These are phyloP conservation scores for Agarophyton chilense DNA, from an alignment of 23 red algal genomes.

Conservation along the genomic window DNA sequence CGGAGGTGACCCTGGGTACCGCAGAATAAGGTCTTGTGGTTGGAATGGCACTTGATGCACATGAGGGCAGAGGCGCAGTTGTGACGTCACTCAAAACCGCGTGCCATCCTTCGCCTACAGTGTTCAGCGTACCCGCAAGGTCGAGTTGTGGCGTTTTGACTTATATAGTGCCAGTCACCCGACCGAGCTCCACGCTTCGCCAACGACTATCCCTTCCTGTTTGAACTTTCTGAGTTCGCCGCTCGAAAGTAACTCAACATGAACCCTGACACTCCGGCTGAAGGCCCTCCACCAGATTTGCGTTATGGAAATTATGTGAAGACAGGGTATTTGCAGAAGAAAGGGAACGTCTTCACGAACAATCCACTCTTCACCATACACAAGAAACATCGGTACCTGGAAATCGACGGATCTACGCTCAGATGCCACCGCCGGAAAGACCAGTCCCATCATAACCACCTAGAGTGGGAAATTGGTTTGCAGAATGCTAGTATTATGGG, in stretches of 20 bases:
- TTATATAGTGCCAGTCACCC: background rate
- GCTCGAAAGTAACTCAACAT: constrained; percentile 5
- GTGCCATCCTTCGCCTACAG: background rate
- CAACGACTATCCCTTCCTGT: background rate
- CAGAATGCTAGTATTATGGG: constrained; percentile 58
- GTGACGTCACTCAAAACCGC: background rate
- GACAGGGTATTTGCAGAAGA: constrained; percentile 59
- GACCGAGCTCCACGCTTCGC: no score
- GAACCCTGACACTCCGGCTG: constrained; percentile 8
- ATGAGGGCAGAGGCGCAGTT: background rate
- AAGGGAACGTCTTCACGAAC: constrained; percentile 63
- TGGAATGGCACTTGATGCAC: background rate
- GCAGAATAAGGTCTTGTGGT: no score
- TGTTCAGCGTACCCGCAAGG: background rate
- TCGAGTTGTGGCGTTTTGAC: background rate
- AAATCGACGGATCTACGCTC: constrained; percentile 57
- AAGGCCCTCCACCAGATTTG: constrained; percentile 38
- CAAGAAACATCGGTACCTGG: constrained; percentile 60
- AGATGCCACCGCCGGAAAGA: constrained; percentile 61
- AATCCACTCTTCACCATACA: constrained; percentile 64
- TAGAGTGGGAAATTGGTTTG: constrained; percentile 69
- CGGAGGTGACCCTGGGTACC: background rate
- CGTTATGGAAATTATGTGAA: constrained; percentile 57
- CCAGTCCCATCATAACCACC: background rate
- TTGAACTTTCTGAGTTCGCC: constrained; percentile 16